Evolutionary conservation across 2,329 filamentous ascomycete genomes (phyloP).

Genomic region (Fusarium liriodendri): DNA sequence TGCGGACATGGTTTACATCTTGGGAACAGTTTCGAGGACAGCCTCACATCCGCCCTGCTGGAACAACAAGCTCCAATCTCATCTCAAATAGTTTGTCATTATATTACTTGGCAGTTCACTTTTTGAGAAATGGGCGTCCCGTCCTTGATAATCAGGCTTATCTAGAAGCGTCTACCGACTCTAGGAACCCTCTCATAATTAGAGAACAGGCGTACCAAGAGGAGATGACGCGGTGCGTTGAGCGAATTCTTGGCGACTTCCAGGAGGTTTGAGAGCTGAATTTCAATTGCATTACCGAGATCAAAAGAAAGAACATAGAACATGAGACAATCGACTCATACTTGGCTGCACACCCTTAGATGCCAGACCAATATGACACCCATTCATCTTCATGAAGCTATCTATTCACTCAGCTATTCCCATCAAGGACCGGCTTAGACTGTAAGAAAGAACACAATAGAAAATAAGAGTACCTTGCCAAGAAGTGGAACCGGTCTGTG

Average conservation of each 20-base stretch:
- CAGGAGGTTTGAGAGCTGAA: not conserved
- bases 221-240: not conserved
- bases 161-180: not conserved
- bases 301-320: not conserved
- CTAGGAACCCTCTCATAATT: not conserved
- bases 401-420: not conserved
- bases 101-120: not conserved
- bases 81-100: not conserved
- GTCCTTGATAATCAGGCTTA: not conserved
- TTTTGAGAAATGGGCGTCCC: not conserved
- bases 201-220: constrained; percentile 3
- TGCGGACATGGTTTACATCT: not conserved
- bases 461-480: too few relatives aligned
- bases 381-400: not conserved
- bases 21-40: not conserved
- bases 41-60: not conserved
- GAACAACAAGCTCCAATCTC: not conserved
- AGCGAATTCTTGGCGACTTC: not conserved
- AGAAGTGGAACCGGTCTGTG: too few relatives aligned
- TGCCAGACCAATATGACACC: not conserved
- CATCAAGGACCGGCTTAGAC: not conserved
- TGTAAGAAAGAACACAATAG: not conserved
- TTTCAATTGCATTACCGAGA: not conserved
- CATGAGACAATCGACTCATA: not conserved
- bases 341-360: not conserved